Conservation (phyloP, 2,329 filamentous ascomycete genomes). For the Alternaria triticina region DNA sequence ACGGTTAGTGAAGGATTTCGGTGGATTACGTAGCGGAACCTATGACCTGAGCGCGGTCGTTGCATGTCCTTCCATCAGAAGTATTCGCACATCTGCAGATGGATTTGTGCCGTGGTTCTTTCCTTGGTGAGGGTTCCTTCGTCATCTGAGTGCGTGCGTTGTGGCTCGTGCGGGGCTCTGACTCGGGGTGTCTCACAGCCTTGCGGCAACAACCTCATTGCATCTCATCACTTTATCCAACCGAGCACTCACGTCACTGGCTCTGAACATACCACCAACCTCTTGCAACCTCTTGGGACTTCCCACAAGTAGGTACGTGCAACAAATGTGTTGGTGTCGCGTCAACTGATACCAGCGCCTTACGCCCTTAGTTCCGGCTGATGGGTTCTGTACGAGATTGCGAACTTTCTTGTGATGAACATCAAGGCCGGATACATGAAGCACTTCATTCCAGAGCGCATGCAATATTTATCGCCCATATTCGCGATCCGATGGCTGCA, state of each 20-base stretch:
- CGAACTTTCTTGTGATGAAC: neutral
- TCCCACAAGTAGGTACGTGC: neutral
- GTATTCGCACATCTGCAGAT: neutral
- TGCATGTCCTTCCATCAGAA: neutral
- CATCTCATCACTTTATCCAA: constrained; percentile 5
- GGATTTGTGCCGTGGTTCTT: neutral
- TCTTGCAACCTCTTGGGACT: neutral
- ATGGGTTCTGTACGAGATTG: neutral
- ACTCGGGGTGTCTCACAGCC: constrained; percentile 14
- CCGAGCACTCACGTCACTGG: neutral
- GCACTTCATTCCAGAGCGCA: neutral
- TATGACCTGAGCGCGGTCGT: neutral
- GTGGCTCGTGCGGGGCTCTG: constrained; percentile 1
- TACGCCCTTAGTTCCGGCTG: neutral
- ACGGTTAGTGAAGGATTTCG: neutral
- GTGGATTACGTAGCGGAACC: neutral
- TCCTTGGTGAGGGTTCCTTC: neutral
- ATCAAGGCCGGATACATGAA: neutral
- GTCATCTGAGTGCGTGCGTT: neutral
- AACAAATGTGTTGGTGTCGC: neutral
- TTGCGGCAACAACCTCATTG: neutral
- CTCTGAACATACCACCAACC: neutral
- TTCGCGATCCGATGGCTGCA: neutral
- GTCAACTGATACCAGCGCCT: neutral
- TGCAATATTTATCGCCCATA: neutral